A percentile compares a stretch with the other conserved stretches of the same genome.
Conservation (phyloP, 768 basidiomycete genomes). For the Dacryopinax spathularia region DNA sequence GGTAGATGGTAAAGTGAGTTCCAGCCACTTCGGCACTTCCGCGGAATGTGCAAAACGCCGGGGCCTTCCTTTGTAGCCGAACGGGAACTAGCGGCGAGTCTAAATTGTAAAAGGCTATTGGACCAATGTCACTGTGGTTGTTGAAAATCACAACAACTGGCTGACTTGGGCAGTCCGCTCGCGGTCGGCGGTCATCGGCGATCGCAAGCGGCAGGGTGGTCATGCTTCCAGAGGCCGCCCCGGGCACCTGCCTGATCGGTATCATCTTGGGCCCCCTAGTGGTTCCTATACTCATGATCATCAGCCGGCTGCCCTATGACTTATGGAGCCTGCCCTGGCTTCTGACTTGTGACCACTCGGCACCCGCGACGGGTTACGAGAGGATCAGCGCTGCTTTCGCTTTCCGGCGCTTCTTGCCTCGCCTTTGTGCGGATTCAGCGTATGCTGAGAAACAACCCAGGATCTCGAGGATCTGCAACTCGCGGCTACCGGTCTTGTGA, state of each 20-base stretch:
- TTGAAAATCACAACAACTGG: neutral
- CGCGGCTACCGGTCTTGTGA: neutral
- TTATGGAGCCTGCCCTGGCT: neutral
- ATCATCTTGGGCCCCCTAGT: neutral
- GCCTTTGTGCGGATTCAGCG: neutral
- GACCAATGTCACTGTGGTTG: neutral
- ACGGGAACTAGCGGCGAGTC: conserved; percentile 2
- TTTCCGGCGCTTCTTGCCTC: neutral
- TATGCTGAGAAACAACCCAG: neutral
- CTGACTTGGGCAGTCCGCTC: neutral
- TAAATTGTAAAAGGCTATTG: neutral
- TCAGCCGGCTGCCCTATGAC: too few relatives aligned
- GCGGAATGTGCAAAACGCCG: neutral
- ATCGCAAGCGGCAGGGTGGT: neutral
- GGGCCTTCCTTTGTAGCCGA: conserved; percentile 4
- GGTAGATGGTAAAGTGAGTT: neutral
- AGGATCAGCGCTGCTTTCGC: neutral
- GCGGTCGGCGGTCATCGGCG: neutral
- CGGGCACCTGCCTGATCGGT: neutral
- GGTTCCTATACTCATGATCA: neutral
- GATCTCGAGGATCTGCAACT: neutral
- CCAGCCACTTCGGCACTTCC: conserved; percentile 2
- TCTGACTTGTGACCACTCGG: neutral
- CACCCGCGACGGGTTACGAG: neutral
- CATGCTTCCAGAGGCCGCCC: neutral